Evolutionary conservation across 768 basidiomycete genomes (phyloP).

Genomic region (Psilocybe sp.): DNA sequence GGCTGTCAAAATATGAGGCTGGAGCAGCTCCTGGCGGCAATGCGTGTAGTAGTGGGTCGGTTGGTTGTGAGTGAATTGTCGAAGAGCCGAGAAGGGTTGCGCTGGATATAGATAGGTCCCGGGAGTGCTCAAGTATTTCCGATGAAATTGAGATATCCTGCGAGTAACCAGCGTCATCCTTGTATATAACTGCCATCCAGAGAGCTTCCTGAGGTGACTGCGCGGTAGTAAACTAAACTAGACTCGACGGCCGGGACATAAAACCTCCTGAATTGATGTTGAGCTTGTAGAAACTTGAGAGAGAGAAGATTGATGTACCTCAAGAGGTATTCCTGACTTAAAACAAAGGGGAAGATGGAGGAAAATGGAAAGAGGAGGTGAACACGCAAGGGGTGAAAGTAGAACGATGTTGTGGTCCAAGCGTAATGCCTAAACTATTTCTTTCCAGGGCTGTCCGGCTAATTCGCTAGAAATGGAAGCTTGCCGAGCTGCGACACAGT

Average conservation of each 20-base stretch:
- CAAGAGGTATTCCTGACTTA: too few relatives aligned
- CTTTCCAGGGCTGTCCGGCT: too few relatives aligned
- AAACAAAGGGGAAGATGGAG: too few relatives aligned
- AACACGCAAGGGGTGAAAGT: too few relatives aligned
- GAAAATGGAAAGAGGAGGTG: too few relatives aligned
- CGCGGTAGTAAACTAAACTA: background rate
- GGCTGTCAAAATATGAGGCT: slow-evolving; percentile 26
- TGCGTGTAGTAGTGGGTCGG: slow-evolving; percentile 39
- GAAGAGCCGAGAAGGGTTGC: slow-evolving; percentile 34
- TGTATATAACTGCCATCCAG: slow-evolving; percentile 57
- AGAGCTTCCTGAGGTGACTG: slow-evolving; percentile 9
- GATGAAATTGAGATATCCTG: slow-evolving; percentile 26
- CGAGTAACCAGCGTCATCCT: slow-evolving; percentile 52
- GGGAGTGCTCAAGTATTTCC: slow-evolving; percentile 41
- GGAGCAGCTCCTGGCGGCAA: slow-evolving; percentile 23
- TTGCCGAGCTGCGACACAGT: too few relatives aligned
- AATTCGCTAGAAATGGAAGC: too few relatives aligned
- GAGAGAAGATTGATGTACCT: too few relatives aligned
- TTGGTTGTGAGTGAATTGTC: slow-evolving; percentile 39
- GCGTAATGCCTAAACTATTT: too few relatives aligned
- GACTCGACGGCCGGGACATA: background rate
- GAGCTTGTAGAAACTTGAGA: too few relatives aligned
- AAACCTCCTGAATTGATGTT: background rate
- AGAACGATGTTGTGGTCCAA: too few relatives aligned
- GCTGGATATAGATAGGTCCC: slow-evolving; percentile 36